Percentiles rank a stretch among this genome's conserved stretches.
These are phyloP conservation scores for Paraurostyla sp. DNA, from an alignment of 73 alveolate species.

Conservation along the genomic window DNA sequence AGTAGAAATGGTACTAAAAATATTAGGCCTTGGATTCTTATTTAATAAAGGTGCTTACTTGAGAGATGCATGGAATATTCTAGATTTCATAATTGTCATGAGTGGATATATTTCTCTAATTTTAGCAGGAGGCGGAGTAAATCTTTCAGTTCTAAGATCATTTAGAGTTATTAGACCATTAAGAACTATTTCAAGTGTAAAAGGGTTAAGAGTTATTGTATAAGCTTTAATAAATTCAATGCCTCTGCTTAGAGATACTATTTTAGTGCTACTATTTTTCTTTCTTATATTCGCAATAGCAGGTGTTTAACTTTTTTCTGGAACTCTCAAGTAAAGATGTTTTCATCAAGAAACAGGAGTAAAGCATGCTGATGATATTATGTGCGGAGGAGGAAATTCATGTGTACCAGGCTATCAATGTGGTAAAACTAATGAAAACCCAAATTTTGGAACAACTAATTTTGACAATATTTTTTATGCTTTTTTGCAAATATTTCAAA, in stretches of 20 bases:
- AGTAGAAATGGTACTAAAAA: slow-evolving; percentile 57
- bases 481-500: slow-evolving; percentile 56
- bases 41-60: slow-evolving; percentile 64
- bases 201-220: slow-evolving; percentile 95
- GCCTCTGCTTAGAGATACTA: slow-evolving; percentile 91
- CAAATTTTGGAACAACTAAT: slow-evolving; percentile 63
- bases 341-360: slow-evolving; percentile 76
- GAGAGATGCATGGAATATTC: slow-evolving; percentile 85
- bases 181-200: slow-evolving; percentile 95
- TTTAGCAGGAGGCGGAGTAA: slow-evolving; percentile 66
- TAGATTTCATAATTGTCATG: slow-evolving; percentile 79
- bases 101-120: slow-evolving; percentile 79
- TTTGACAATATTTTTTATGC: slow-evolving; percentile 69
- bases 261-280: slow-evolving; percentile 91
- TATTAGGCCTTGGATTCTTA: slow-evolving; percentile 49
- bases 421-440: slow-evolving; percentile 70
- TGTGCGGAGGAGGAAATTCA: slow-evolving; percentile 34
- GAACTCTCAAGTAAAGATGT: slow-evolving; percentile 90
- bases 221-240: slow-evolving; percentile 93
- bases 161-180: slow-evolving; percentile 97
- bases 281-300: slow-evolving; percentile 94
- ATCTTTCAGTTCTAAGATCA: slow-evolving; percentile 92
- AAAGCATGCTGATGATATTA: neutral
- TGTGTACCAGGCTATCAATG: slow-evolving; percentile 76
- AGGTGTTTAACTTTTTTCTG: slow-evolving; percentile 94